Percentiles rank a stretch among this genome's conserved stretches.
These are phyloP conservation scores for Ogataea henricii DNA, from an alignment of 805 yeast genomes.

Conservation along the genomic window DNA sequence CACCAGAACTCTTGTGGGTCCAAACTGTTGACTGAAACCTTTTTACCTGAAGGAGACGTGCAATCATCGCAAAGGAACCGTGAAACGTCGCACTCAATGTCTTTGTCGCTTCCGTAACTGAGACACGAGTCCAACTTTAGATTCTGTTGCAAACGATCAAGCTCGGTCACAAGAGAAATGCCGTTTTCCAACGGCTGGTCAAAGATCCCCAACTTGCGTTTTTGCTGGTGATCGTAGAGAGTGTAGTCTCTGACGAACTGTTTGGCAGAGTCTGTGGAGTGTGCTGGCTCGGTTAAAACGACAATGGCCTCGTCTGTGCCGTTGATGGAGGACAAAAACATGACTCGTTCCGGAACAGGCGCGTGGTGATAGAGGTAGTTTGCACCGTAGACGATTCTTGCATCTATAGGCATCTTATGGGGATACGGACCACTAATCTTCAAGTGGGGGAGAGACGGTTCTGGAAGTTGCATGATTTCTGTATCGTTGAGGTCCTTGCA, in stretches of 20 bases:
- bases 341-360: constrained; percentile 36
- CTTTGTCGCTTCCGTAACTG: background rate
- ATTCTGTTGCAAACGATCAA: constrained; percentile 8
- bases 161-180: constrained; percentile 18
- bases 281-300: constrained; percentile 10
- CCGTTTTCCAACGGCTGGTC: constrained; percentile 3
- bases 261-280: background rate
- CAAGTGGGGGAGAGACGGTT: constrained; percentile 26
- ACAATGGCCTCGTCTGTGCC: constrained; percentile 23
- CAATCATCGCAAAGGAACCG: constrained; percentile 7
- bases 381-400: constrained; percentile 37
- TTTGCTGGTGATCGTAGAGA: constrained; percentile 1
- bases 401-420: constrained; percentile 30
- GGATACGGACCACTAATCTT: constrained; percentile 29
- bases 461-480: constrained; percentile 17
- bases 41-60: background rate
- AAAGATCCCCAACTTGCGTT: background rate
- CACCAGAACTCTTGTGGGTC: constrained; percentile 14
- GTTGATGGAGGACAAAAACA: constrained; percentile 29
- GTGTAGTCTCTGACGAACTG: constrained; percentile 18
- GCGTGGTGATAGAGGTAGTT: constrained; percentile 35
- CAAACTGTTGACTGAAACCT: background rate
- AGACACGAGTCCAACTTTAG: constrained; percentile 7
- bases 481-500: constrained; percentile 16
- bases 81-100: constrained; percentile 8